A percentile compares a stretch with the other conserved stretches of the same genome.
Conservation (phyloP, 768 basidiomycete genomes). For the Termitomyces sp. region DNA sequence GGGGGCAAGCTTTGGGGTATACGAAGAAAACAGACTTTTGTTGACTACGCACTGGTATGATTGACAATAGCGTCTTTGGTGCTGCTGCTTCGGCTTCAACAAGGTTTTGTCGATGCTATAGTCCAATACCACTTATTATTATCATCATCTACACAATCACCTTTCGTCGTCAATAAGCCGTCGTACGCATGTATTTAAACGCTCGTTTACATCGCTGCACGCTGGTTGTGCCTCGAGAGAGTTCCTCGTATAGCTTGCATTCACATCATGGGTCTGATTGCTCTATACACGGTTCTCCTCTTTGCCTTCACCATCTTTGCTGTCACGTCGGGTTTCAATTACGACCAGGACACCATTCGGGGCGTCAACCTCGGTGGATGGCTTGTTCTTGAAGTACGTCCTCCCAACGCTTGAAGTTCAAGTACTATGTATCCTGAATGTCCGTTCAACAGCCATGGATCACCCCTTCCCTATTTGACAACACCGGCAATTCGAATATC, state of each 20-base stretch:
- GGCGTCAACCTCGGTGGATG: constrained; percentile 79
- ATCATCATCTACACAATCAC: neutral
- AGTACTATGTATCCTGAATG: no score
- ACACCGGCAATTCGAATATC: constrained; percentile 54
- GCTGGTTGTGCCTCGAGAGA: constrained; percentile 11
- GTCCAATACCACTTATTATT: neutral
- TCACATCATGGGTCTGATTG: neutral
- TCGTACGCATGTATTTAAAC: neutral
- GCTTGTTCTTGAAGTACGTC: constrained; percentile 44
- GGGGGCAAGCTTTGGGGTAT: no score
- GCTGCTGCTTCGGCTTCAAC: neutral
- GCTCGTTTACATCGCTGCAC: constrained; percentile 13
- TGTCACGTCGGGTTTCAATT: constrained; percentile 60
- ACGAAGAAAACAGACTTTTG: no score
- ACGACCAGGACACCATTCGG: constrained; percentile 69
- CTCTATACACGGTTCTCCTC: constrained; percentile 3
- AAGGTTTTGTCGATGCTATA: neutral
- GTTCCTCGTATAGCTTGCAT: neutral
- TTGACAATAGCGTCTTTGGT: no score
- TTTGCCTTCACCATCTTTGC: constrained; percentile 28
- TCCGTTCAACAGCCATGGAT: constrained; percentile 59
- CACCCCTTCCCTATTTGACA: constrained; percentile 71
- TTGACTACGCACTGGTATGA: no score
- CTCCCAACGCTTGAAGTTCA: no score
- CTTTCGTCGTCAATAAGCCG: neutral